Conservation (phyloP, 2,329 filamentous ascomycete species). For the Trichophyton equinum region DNA sequence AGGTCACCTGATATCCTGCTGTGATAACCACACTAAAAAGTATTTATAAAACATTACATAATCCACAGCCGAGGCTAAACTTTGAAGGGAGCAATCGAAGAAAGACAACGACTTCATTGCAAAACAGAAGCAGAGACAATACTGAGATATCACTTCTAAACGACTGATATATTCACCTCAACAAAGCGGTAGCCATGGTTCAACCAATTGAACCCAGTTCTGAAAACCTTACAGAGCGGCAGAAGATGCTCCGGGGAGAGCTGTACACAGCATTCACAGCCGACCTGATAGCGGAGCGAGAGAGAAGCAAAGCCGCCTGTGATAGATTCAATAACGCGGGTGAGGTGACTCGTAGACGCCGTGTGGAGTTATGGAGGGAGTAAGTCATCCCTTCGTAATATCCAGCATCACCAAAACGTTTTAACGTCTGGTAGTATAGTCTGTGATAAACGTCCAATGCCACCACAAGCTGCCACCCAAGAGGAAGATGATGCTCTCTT, state of each 20-base stretch:
- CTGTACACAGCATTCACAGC: conserved; percentile 64
- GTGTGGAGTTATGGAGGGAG: conserved; percentile 60
- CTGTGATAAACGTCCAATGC: conserved; percentile 50
- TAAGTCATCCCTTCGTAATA: conserved; percentile 34
- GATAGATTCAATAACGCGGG: conserved; percentile 51
- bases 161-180: neutral
- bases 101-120: too few species aligned
- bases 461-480: conserved; percentile 43
- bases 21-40: too few species aligned
- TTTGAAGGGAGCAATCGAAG: too few species aligned
- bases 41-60: too few species aligned
- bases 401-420: neutral
- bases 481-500: conserved; percentile 56
- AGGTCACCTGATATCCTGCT: too few species aligned
- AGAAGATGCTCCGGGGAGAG: conserved; percentile 52
- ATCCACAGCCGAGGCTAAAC: too few species aligned
- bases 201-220: neutral
- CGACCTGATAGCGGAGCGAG: conserved; percentile 50
- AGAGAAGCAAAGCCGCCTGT: conserved; percentile 50
- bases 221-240: conserved; percentile 18
- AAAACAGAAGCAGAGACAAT: neutral
- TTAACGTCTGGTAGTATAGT: conserved; percentile 41
- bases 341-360: conserved; percentile 47
- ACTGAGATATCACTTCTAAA: neutral
- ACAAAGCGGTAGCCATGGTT: neutral